These are phyloP conservation scores for Alternaria conjuncta DNA, from an alignment of 2,329 filamentous ascomycete genomes.

Conservation along the genomic window DNA sequence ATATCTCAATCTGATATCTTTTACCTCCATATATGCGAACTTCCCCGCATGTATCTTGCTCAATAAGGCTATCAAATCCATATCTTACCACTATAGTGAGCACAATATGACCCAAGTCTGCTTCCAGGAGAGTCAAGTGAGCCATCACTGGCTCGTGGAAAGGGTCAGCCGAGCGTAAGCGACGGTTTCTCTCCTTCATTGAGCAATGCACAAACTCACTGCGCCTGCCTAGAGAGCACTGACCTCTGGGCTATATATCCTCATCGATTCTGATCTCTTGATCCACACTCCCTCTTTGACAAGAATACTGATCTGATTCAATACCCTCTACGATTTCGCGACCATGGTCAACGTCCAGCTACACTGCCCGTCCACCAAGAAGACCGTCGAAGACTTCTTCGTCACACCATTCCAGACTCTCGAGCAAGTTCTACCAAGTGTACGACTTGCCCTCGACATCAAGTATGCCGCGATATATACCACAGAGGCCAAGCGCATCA, in stretches of 20 bases:
- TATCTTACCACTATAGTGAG: background rate
- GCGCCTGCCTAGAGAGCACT: background rate
- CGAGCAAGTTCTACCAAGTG: slow-evolving; percentile 18
- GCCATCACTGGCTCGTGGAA: background rate
- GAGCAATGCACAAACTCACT: background rate
- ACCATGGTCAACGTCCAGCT: slow-evolving; percentile 12
- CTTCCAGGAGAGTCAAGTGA: background rate
- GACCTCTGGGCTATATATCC: background rate
- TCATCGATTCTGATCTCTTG: background rate
- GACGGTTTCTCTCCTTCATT: background rate
- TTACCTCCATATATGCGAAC: background rate
- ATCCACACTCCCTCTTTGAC: background rate
- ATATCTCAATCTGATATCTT: background rate
- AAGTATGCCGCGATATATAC: slow-evolving; percentile 18
- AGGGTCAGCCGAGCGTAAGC: background rate
- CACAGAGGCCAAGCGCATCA: slow-evolving; percentile 9
- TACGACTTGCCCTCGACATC: slow-evolving; percentile 14
- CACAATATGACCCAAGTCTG: too few relatives aligned
- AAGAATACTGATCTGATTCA: background rate
- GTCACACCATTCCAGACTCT: slow-evolving; percentile 13
- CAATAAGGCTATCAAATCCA: background rate
- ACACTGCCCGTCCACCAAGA: slow-evolving; percentile 13
- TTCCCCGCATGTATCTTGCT: background rate
- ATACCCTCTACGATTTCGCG: background rate
- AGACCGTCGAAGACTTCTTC: slow-evolving; percentile 9